These are phyloP conservation scores for Fomitopsis serialis DNA, from an alignment of 768 basidiomycete genomes.

Conservation along the genomic window DNA sequence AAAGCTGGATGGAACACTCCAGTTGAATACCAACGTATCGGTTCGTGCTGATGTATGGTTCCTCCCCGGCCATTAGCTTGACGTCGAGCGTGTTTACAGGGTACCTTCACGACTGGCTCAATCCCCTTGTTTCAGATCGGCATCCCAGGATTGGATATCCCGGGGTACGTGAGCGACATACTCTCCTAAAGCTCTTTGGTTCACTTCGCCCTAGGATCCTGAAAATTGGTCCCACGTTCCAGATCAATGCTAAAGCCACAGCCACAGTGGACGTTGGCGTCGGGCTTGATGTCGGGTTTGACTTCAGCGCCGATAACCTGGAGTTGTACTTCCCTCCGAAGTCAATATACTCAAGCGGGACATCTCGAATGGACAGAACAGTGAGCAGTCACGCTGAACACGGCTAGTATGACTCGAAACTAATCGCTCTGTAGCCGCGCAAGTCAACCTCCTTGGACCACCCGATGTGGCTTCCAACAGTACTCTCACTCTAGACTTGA, in stretches of 20 bases:
- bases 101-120: conserved; percentile 37
- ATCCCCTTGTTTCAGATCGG: conserved; percentile 35
- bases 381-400: conserved; percentile 28
- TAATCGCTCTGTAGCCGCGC: background rate
- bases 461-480: conserved; percentile 37
- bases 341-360: conserved; percentile 15
- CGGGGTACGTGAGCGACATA: conserved; percentile 30
- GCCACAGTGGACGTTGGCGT: conserved; percentile 30
- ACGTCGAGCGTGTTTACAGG: conserved; percentile 17
- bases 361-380: conserved; percentile 35
- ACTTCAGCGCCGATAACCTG: conserved; percentile 36
- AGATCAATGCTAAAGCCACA: conserved; percentile 29
- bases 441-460: conserved; percentile 30
- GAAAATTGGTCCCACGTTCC: conserved; percentile 42
- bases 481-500: conserved; percentile 41
- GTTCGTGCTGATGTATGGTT: conserved; percentile 19
- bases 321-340: conserved; percentile 40
- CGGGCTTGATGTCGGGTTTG: conserved; percentile 37
- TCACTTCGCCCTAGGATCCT: conserved; percentile 30
- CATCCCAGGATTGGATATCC: conserved; percentile 45
- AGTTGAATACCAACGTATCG: conserved; percentile 30
- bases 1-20: conserved; percentile 33
- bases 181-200: background rate
- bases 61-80: background rate
- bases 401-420: background rate